Evolutionary conservation across 257 asterid species (phyloP).

Genomic region (Nicotiana undulata): DNA sequence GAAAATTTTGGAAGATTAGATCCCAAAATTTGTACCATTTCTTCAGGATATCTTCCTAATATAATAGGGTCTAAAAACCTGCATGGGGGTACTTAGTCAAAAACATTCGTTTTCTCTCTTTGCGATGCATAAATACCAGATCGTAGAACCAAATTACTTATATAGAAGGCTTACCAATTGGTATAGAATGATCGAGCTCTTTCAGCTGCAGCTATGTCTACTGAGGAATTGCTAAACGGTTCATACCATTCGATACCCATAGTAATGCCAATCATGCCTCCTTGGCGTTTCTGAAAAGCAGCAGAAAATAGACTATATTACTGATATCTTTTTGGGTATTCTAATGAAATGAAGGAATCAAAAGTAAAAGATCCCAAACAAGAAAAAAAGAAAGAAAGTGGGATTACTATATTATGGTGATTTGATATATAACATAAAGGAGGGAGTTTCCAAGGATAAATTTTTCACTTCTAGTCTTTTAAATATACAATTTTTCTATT

Average conservation of each 20-base stretch:
- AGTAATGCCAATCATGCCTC: constrained; percentile 46
- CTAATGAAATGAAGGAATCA: not conserved
- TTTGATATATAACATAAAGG: not conserved
- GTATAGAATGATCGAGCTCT: constrained; percentile 51
- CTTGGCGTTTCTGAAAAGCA: constrained; percentile 32
- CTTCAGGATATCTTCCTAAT: constrained; percentile 45
- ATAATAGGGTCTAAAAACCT: constrained; percentile 55
- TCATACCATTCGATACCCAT: constrained; percentile 49
- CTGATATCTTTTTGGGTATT: not conserved
- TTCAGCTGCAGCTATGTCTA: constrained; percentile 46
- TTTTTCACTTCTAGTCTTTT: not conserved
- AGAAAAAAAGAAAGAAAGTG: no score
- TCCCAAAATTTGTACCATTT: constrained; percentile 37
- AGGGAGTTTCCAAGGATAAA: not conserved
- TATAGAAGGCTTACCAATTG: constrained; percentile 33
- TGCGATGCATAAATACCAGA: not conserved
- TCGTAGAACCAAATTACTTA: not conserved
- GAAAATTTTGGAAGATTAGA: constrained; percentile 32
- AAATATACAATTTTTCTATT: not conserved
- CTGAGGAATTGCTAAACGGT: constrained; percentile 38
- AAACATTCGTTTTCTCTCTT: not conserved
- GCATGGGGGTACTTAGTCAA: not conserved
- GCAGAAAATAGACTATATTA: not conserved
- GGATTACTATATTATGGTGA: not conserved
- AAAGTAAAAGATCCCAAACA: not conserved